Conservation (phyloP, 2,329 filamentous ascomycete genomes). For the Triangularia setosa region DNA sequence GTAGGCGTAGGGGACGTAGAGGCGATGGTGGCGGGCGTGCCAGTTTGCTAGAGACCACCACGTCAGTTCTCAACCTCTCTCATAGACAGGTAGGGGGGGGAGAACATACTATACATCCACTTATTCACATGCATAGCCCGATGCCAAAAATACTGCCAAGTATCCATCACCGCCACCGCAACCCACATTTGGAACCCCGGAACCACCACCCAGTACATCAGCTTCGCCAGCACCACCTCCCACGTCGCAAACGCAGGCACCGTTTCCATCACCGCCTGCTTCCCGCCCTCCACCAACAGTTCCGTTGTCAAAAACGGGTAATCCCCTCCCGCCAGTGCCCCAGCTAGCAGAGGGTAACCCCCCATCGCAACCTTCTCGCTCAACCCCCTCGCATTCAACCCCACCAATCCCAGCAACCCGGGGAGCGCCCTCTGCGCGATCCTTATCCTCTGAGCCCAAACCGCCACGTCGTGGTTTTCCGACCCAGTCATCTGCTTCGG, state of each 20-base stretch:
- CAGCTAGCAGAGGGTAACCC: slow-evolving; percentile 66
- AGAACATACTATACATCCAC: slow-evolving; percentile 83
- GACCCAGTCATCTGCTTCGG: slow-evolving; percentile 69
- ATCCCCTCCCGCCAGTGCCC: slow-evolving; percentile 71
- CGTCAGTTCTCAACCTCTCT: slow-evolving; percentile 32
- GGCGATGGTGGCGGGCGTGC: slow-evolving; percentile 91
- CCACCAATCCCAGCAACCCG: slow-evolving; percentile 63
- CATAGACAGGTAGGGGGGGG: slow-evolving; percentile 32
- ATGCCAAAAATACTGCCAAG: slow-evolving; percentile 98
- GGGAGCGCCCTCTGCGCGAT: slow-evolving; percentile 77
- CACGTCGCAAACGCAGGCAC: slow-evolving; percentile 75
- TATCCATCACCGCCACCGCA: slow-evolving; percentile 77
- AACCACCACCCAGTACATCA: slow-evolving; percentile 74
- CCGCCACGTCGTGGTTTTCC: slow-evolving; percentile 80
- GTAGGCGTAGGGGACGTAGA: slow-evolving; percentile 97
- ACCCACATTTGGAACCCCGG: slow-evolving; percentile 73
- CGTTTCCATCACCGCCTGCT: slow-evolving; percentile 24
- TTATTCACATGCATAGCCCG: slow-evolving; percentile 96
- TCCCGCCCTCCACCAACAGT: slow-evolving; percentile 48
- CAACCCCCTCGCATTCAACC: slow-evolving; percentile 70
- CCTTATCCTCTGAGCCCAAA: slow-evolving; percentile 82
- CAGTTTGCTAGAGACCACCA: slow-evolving; percentile 60
- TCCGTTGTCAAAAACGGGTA: slow-evolving; percentile 69
- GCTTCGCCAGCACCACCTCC: slow-evolving; percentile 72
- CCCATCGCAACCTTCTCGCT: slow-evolving; percentile 70